A percentile compares a stretch with the other conserved stretches of the same genome.
Conservation (phyloP, 108 stramenopile species). For the Stephanodiscus minutulus region DNA sequence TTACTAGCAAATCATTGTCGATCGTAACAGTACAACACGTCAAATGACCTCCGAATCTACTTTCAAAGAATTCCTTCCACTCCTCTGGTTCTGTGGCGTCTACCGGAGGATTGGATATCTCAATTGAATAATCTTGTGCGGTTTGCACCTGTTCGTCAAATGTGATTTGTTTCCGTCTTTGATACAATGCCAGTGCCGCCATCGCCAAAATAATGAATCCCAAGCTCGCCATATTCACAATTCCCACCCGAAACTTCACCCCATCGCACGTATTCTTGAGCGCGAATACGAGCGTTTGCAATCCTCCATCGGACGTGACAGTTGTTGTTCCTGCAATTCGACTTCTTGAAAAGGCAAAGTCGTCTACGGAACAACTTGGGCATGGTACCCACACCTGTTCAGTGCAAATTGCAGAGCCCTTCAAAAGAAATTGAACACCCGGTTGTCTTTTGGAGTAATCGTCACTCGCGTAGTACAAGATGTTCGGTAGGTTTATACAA, state of each 20-base stretch:
- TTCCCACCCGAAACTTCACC: slow-evolving; percentile 47
- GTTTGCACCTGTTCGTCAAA: slow-evolving; percentile 91
- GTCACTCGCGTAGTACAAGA: slow-evolving; percentile 58
- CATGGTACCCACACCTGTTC: slow-evolving; percentile 64
- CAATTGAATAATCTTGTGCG: slow-evolving; percentile 90
- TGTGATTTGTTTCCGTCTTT: slow-evolving; percentile 57
- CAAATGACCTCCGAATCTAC: slow-evolving; percentile 61
- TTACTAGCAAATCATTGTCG: slow-evolving; percentile 81
- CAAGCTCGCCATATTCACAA: slow-evolving; percentile 65
- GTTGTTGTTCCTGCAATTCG: slow-evolving; percentile 39
- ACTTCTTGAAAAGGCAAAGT: slow-evolving; percentile 41
- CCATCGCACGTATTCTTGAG: slow-evolving; percentile 69
- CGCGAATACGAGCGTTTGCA: slow-evolving; percentile 55
- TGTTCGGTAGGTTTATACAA: slow-evolving; percentile 68
- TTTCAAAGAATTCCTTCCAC: slow-evolving; percentile 80
- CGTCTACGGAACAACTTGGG: slow-evolving; percentile 35
- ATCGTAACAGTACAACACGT: slow-evolving; percentile 81
- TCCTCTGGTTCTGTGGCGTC: slow-evolving; percentile 87
- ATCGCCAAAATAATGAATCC: slow-evolving; percentile 59
- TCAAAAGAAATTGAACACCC: slow-evolving; percentile 39
- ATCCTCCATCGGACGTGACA: slow-evolving; percentile 33
- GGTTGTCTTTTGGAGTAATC: slow-evolving; percentile 56
- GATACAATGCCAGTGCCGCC: slow-evolving; percentile 50
- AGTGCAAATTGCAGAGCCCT: slow-evolving; percentile 69
- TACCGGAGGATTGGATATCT: slow-evolving; percentile 74